Conservation (phyloP, 202 grass and related monocot species). For the Musa balbisiana region DNA sequence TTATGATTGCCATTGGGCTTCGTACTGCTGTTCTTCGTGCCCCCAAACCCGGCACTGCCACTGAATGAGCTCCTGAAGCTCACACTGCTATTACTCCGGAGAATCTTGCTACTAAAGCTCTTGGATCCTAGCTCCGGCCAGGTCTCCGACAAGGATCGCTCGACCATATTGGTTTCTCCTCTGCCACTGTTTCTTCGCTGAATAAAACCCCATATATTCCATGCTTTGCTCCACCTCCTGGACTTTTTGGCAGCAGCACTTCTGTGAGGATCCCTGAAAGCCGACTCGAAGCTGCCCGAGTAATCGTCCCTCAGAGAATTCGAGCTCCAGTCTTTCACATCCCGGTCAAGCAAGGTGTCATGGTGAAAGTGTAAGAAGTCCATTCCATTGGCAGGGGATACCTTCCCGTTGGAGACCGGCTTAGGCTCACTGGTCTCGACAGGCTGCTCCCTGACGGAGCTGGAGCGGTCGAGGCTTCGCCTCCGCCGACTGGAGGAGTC, state of each 20-base stretch:
- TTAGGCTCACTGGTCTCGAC: constrained; percentile 29
- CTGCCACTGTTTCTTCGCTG: constrained; percentile 45
- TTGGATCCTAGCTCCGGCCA: constrained; percentile 50
- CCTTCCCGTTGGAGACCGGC: constrained; percentile 57
- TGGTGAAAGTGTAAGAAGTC: constrained; percentile 52
- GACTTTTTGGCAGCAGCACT: constrained; percentile 34
- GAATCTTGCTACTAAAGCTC: constrained; percentile 49
- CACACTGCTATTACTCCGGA: constrained; percentile 64
- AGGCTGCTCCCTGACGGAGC: constrained; percentile 36
- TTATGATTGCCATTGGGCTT: constrained; percentile 41
- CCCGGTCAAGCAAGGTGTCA: constrained; percentile 29
- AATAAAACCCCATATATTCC: constrained; percentile 76
- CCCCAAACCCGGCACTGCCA: constrained; percentile 13
- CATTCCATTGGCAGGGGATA: constrained; percentile 43
- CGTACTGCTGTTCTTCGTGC: constrained; percentile 46
- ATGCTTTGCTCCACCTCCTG: constrained; percentile 64
- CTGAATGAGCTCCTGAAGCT: constrained; percentile 60
- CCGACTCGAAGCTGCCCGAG: constrained; percentile 42
- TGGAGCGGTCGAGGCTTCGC: constrained; percentile 61
- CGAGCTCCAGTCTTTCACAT: constrained; percentile 23
- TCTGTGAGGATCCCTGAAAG: constrained; percentile 19
- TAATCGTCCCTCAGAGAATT: constrained; percentile 31
- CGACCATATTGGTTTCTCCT: constrained; percentile 25
- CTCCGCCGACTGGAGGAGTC: constrained; percentile 67
- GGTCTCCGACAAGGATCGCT: constrained; percentile 31